These are phyloP conservation scores for Geosmithia putterillii DNA, from an alignment of 2,329 filamentous ascomycete genomes.

Conservation along the genomic window DNA sequence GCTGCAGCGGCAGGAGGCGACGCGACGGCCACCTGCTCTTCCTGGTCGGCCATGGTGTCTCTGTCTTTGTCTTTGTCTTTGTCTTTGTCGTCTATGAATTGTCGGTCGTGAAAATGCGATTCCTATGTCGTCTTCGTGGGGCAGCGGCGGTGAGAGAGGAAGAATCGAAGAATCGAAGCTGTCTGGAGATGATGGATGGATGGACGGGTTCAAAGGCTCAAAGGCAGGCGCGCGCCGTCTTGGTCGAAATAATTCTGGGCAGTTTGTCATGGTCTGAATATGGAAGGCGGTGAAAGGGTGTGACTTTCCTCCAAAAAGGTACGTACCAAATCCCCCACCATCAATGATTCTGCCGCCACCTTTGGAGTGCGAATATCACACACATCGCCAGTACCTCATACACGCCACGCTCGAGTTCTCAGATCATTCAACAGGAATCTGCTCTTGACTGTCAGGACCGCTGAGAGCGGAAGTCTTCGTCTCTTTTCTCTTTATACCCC, in stretches of 20 bases:
- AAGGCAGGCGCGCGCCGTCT: no score
- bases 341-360: not conserved
- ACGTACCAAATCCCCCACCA: not conserved
- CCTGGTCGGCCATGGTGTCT: not conserved
- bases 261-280: not conserved
- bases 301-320: not conserved
- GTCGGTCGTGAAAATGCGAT: no score
- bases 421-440: not conserved
- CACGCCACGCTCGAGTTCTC: constrained; percentile 1
- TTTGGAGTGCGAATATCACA: not conserved
- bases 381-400: not conserved
- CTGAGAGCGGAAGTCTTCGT: not conserved
- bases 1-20: not conserved
- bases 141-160: no score
- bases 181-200: no score
- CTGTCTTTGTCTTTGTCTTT: not conserved
- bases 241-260: no score
- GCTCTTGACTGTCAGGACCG: not conserved
- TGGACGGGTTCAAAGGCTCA: no score
- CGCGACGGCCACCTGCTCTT: not conserved
- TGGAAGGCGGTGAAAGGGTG: not conserved
- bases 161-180: no score
- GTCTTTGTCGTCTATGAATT: no score
- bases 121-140: no score
- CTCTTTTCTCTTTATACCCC: not conserved